Percentiles rank a stretch among this genome's conserved stretches.
These are phyloP conservation scores for Calonectria honghensis DNA, from an alignment of 2,329 filamentous ascomycete species.

Conservation along the genomic window DNA sequence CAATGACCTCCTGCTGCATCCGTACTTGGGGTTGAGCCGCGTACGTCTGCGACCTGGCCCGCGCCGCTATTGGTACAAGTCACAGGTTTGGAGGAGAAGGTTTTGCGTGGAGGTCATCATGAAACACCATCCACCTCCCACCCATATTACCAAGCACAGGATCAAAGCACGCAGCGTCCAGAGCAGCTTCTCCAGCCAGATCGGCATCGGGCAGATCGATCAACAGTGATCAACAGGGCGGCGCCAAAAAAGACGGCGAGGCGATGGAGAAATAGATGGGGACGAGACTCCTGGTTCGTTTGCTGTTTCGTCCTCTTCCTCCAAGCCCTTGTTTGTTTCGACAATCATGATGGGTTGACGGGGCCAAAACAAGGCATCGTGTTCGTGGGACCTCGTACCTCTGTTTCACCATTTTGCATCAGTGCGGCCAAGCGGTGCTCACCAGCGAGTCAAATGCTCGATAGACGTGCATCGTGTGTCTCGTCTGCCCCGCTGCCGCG, in stretches of 20 bases:
- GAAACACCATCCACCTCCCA: slow-evolving; percentile 11
- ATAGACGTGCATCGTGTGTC: slow-evolving; percentile 33
- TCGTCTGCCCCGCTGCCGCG: slow-evolving; percentile 34
- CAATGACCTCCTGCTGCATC: not conserved
- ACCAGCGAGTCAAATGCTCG: slow-evolving; percentile 27
- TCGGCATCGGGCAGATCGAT: slow-evolving; percentile 14
- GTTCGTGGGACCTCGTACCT: slow-evolving; percentile 3
- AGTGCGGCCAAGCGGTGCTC: not conserved
- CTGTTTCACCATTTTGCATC: slow-evolving; percentile 24
- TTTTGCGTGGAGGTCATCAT: slow-evolving; percentile 18
- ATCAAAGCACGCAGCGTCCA: not conserved
- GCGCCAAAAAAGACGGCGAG: not conserved
- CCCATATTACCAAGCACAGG: not conserved
- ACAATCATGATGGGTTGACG: slow-evolving; percentile 1
- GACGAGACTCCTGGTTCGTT: slow-evolving; percentile 2
- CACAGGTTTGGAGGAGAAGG: not conserved
- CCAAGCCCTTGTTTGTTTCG: slow-evolving; percentile 1
- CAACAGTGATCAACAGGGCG: slow-evolving; percentile 2
- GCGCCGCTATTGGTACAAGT: not conserved
- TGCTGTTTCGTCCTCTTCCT: not conserved
- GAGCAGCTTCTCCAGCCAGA: not conserved
- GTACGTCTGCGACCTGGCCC: slow-evolving; percentile 3
- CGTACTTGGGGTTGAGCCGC: not conserved
- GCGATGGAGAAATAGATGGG: not conserved
- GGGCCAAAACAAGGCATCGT: not conserved